A percentile compares a stretch with the other conserved stretches of the same genome.
Conservation (phyloP, 768 basidiomycete genomes). For the Amanita molliuscula region DNA sequence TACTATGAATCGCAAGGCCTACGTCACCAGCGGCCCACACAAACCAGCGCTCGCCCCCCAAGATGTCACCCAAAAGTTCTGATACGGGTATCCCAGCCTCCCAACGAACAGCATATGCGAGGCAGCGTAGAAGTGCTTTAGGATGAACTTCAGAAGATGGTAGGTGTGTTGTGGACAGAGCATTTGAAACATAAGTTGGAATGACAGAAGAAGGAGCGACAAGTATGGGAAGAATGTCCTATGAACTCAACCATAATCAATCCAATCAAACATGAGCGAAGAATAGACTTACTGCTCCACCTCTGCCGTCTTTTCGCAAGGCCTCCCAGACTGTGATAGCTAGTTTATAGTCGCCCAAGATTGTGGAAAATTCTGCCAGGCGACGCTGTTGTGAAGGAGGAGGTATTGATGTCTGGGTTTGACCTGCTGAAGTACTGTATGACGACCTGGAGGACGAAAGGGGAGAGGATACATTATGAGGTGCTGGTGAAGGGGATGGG, state of each 20-base stretch:
- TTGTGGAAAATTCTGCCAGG: slow-evolving; percentile 92
- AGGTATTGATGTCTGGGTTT: slow-evolving; percentile 16
- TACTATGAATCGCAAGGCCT: slow-evolving; percentile 18
- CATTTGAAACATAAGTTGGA: slow-evolving; percentile 49
- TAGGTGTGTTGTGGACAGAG: slow-evolving; percentile 39
- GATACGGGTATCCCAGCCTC: slow-evolving; percentile 46
- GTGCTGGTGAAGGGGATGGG: slow-evolving; percentile 36
- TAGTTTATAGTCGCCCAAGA: slow-evolving; percentile 82
- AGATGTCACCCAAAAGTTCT: slow-evolving; percentile 45
- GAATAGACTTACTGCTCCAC: slow-evolving; percentile 65
- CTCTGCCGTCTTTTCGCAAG: slow-evolving; percentile 76
- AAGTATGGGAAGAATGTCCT: slow-evolving; percentile 80
- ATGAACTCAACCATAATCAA: slow-evolving; percentile 2
- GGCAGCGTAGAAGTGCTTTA: slow-evolving; percentile 55
- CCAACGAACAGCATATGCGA: slow-evolving; percentile 69
- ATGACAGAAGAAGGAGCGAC: slow-evolving; percentile 57
- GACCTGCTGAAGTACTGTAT: slow-evolving; percentile 18
- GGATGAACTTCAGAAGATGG: slow-evolving; percentile 41
- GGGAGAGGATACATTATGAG: slow-evolving; percentile 29
- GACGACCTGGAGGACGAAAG: slow-evolving; percentile 28
- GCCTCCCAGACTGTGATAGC: slow-evolving; percentile 81
- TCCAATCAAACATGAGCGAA: background rate
- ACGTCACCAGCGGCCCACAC: slow-evolving; percentile 81
- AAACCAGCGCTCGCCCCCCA: slow-evolving; percentile 80
- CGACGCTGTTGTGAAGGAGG: slow-evolving; percentile 68